Conservation (phyloP, 768 basidiomycete species). For the Coprinellus micaceus region DNA sequence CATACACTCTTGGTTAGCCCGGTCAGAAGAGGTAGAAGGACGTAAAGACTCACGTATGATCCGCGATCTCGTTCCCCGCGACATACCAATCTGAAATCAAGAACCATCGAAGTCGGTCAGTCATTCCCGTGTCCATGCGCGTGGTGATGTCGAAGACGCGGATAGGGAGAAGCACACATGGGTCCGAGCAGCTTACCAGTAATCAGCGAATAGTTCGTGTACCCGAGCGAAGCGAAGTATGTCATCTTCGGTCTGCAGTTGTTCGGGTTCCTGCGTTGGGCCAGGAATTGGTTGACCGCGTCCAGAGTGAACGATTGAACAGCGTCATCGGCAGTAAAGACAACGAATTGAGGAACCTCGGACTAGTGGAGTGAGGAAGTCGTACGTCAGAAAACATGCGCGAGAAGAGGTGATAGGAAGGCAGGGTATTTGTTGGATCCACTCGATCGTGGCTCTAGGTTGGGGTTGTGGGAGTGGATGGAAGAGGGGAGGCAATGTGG, state of each 20-base stretch:
- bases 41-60: constrained; percentile 50
- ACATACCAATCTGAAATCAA: constrained; percentile 63
- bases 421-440: too few relatives aligned
- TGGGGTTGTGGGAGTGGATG: too few relatives aligned
- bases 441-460: too few relatives aligned
- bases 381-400: not conserved
- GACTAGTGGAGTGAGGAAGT: constrained; percentile 30
- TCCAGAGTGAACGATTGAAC: constrained; percentile 74
- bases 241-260: constrained; percentile 75
- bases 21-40: not conserved
- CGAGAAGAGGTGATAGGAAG: constrained; percentile 1
- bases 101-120: not conserved
- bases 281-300: constrained; percentile 70
- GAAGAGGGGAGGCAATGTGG: not conserved
- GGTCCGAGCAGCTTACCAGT: constrained; percentile 34
- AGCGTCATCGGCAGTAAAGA: constrained; percentile 77
- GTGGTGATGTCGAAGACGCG: too few relatives aligned
- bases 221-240: constrained; percentile 67
- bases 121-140: not conserved
- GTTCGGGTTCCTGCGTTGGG: constrained; percentile 71
- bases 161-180: too few relatives aligned
- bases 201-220: constrained; percentile 74
- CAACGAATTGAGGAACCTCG: constrained; percentile 62
- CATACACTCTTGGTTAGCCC: constrained; percentile 1
- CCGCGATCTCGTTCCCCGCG: constrained; percentile 80